Base-by-base conservation (phyloP, 441 rosid genomes). In the Daphne laureola region DNA sequence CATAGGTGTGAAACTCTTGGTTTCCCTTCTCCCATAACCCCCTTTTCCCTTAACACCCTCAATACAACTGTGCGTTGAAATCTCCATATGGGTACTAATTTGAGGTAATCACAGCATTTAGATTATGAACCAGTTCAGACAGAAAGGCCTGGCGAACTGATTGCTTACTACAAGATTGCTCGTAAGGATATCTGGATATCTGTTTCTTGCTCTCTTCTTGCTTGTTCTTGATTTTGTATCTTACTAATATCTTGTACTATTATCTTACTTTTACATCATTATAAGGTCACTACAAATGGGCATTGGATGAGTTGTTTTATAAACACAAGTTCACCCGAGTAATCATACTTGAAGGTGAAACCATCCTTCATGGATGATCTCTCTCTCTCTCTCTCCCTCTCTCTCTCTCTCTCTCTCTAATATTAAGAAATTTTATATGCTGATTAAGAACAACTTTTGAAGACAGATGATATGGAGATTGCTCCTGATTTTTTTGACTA, bases 281-380 rank as follows among this genome's bases (percentile, higher is more conserved):
- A 67, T 54, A 51, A 93, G 98, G 92, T 58, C 98, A 93, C 79
- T 93, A 93, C 78, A 89, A 93, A 67, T 93, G 98, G 98, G 97
- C 95, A 58, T 58, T 93, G 82, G 97, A 84, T 73, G 67, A 85
- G 64, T 62, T 93, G 70, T 93, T 93, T 79, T 77, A 81, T 73
- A 73, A 76, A 71, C 84, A 80, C 66, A 93, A 89, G 8, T 87
- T 87, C 65, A 76, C 62, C 63, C 78, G 78, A 59, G 95, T 80
- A 53, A 87, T 93, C 73, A 87, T 89, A 74, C 90, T 93, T 69
- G 97, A 87, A 87, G 98, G 97, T 89, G 68, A 50, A 46, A n/a
- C 23, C 43, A 43, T 50, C 54, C 14, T 43, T 51, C 15, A 17
- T 2, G 15, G 46, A 17, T 61, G 44, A 14, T 51, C 55, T 53